Conservation (phyloP, 2,329 filamentous ascomycete genomes). For the Fusarium sp. region DNA sequence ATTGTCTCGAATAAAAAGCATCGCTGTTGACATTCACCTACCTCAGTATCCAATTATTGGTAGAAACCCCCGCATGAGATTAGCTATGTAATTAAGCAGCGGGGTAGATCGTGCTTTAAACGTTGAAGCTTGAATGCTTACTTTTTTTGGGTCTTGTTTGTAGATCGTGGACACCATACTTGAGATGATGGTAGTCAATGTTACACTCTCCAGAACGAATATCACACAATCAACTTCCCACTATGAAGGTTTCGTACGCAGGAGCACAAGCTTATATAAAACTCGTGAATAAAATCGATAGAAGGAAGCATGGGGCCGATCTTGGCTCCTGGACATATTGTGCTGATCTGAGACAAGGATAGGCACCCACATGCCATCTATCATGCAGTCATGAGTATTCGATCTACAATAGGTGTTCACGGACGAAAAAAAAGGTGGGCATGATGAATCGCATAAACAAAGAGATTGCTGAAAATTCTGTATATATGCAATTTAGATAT, state of each 20-base stretch:
- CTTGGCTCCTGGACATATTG: conserved; percentile 18
- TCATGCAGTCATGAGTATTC: conserved; percentile 20
- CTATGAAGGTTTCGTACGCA: not conserved
- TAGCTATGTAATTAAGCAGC: not conserved
- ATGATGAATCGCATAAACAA: conserved; percentile 4
- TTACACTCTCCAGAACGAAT: not conserved
- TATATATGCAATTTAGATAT: not conserved
- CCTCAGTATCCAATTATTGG: not conserved
- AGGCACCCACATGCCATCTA: conserved; percentile 19
- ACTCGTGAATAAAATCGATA: not conserved
- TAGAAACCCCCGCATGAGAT: conserved; percentile 5
- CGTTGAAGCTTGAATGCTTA: conserved; percentile 1
- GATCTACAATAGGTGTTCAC: not conserved
- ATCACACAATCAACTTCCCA: not conserved
- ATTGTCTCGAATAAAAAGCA: not conserved
- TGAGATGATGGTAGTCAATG: not conserved
- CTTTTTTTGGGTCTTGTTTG: conserved; percentile 3
- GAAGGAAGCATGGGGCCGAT: conserved; percentile 8
- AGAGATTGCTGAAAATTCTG: not conserved
- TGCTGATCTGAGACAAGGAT: conserved; percentile 36
- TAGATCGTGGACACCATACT: not conserved
- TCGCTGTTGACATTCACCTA: not conserved
- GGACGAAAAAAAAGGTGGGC: not conserved
- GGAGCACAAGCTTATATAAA: not conserved
- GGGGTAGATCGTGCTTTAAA: not conserved